Base-by-base conservation (phyloP, 805 yeast species). In the Kuraishia capsulata region DNA sequence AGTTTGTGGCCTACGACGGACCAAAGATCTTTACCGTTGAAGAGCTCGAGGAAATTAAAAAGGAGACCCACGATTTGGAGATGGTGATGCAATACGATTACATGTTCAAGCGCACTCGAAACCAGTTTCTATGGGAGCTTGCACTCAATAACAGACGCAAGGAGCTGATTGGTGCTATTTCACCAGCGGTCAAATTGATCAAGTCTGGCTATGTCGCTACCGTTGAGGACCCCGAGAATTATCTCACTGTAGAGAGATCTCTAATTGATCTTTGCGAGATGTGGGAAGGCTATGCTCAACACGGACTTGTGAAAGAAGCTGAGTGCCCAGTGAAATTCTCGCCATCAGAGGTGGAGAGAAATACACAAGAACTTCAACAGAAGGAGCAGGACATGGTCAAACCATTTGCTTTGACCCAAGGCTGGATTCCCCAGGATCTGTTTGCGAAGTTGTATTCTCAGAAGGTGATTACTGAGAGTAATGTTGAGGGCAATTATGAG, bases 361-460 rank as follows among this genome's bases (percentile, higher is more conserved):
- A 76, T 42, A 56, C 64, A 37, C 51, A 64, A 18, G 73, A 71
- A 20, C 67, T 86, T 48, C 78, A 73, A 42, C 71, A 67, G 23
- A 83, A 85, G 64, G 90, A 86, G 59, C 63, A 73, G 45, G 77
- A 75, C 47, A 61, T 83, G 35, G 71, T 81, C 28, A 71, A 78
- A 37, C 96, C 97, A 31, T 89, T 87, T 59, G 81, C 85, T 23
- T 90, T 90, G 35, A 83, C 96, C 19, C 82, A 84, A 39, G 96
- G 96, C 4, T 90, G 97, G 96, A 73, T 92, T 41, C 96, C 97
- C 14, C 96, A 87, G 54, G 95, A 87, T 54, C 77, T 87, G 82
- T 89, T 90, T 53, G 81, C 76, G 25, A 73, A 73, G 36, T 67
- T 86, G 50, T 59, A 77, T 30, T 74, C 76, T 17, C 78, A 78